Base-by-base conservation (phyloP, 225 moss, liverwort and hornwort genomes). In the Pseudisothecium myosuroides region DNA sequence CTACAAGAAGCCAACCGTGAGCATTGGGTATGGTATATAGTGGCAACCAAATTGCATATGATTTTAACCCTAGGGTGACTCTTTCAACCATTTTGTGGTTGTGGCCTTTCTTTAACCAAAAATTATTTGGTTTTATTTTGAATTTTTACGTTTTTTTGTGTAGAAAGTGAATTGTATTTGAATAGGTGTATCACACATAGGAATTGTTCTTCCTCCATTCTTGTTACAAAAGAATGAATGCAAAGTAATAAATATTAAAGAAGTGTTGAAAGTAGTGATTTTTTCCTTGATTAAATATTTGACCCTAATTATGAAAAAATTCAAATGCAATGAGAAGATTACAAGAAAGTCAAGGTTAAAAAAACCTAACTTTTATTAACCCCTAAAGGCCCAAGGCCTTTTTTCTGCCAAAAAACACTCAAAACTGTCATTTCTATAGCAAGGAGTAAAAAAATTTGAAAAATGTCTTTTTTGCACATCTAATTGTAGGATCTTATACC, bases 41-140 rank as follows among this genome's bases (percentile, higher is more conserved):
- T 73, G 4, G 29, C 18, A 47, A 74, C 74, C 7, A 2, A 19
- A 31, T 4, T 7, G 7, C 12, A 75, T 32, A 12, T 76, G 12
- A 32, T 7, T 74, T 47, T 11, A 74, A 19, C 3, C 12, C 10
- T 29, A 29, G 8, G 8, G 2, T 73, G 11, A 29, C 1, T 2
- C 4, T 47, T 74, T 17, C 47, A 47, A 73, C 17, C 10, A 28
- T 45, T 43, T 28, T 17, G 28, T 43, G 4, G 31, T 11, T 74
- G 31, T 31, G 0, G 4, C 4, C 17, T 17, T 0, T 29, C 4
- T 45, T 31, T 27, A 2, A 29, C 0, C 11, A 74, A 18, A 7
- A 47, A 47, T 11, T 29, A 3, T 29, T 47, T 45, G 17, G 6
- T 3, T 73, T 45, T 45, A 4, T 45, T 47, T 28, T 29, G 4